A percentile compares a stretch with the other conserved stretches of the same genome.
Evolutionary conservation across 2,329 filamentous ascomycete genomes (phyloP).

Genomic region (Mycosphaerelloides madeirae): DNA sequence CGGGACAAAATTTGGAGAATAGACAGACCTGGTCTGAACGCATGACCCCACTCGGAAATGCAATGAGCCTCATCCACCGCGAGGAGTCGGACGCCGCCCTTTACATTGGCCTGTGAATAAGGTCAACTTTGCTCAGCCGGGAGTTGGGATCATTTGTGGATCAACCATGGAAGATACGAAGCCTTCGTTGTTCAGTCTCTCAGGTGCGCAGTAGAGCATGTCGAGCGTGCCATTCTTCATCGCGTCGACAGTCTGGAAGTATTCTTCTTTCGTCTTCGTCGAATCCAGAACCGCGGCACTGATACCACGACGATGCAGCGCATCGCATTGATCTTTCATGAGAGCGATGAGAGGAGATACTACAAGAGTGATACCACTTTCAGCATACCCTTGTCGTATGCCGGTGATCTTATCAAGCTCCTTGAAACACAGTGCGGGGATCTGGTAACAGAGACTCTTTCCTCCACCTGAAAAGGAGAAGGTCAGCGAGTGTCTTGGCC

Average conservation of each 20-base stretch:
- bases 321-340: slow-evolving; percentile 60
- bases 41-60: slow-evolving; percentile 45
- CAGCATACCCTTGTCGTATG: slow-evolving; percentile 26
- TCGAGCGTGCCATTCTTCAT: slow-evolving; percentile 47
- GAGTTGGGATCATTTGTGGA: too few species aligned
- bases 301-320: slow-evolving; percentile 47
- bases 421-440: slow-evolving; percentile 42
- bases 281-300: slow-evolving; percentile 54
- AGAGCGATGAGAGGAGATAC: slow-evolving; percentile 54
- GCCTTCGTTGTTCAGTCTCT: slow-evolving; percentile 57
- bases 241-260: slow-evolving; percentile 42
- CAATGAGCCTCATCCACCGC: slow-evolving; percentile 58
- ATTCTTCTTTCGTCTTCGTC: slow-evolving; percentile 44
- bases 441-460: slow-evolving; percentile 42
- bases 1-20: too few species aligned
- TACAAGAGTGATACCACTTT: slow-evolving; percentile 51
- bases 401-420: slow-evolving; percentile 35
- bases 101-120: slow-evolving; percentile 50
- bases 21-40: slow-evolving; percentile 24
- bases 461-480: slow-evolving; percentile 30
- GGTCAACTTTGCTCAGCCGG: too few species aligned
- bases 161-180: slow-evolving; percentile 56
- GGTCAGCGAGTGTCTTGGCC: not conserved
- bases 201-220: slow-evolving; percentile 56
- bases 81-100: slow-evolving; percentile 53